Evolutionary conservation across 495 filamentous ascomycete species (phyloP), one percentile per base, ranked within the genome.

Genomic region (Rhypophila decipiens): DNA sequence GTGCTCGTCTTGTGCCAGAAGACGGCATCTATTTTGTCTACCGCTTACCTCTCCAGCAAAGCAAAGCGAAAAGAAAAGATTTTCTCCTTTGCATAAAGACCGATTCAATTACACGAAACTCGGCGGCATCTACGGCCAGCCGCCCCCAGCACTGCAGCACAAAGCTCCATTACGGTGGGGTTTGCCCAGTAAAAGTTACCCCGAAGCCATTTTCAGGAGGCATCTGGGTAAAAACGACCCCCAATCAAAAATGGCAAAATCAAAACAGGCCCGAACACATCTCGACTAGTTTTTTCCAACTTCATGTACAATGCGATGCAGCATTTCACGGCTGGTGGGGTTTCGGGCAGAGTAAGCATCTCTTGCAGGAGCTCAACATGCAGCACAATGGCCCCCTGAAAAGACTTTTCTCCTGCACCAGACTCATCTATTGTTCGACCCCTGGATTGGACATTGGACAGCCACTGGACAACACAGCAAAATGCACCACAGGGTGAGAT

Each of bases 171-270:
- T 15, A 50, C 44, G 51, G 55, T 52, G 50, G 38, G 47, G 17
- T 43, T 19, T 46, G 42, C 39, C 24, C 39, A 36, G 19, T 13
- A 27, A 36, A 35, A 38, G 45, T 47, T 45, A 50, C 55, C 51
- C 50, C 52, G 36, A 55, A 51, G 58, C 60, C 52, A 58, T 57
- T 59, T 52, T 47, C 39, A 42, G 52, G 51, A 47, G 42, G 51
- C 47, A 44, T 56, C 57, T 53, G 58, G 52, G 51, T 55, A 58
- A 59, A 61, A 49, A n/a, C n/a, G 24, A 13, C 23, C 54, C 52
- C 55, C 55, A 58, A 61, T 55, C 52, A 58, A 56, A 44, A 52
- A 52, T 50, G 55, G 55, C 57, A 61, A 58, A 31, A 13, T 31
- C 49, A 49, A 43, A 55, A 58, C 54, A 52, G 55, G 41, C 56